phyloP scores from a whole-genome alignment of 2,329 filamentous ascomycete genomes.

The Xylaria hypoxylon region DNA sequence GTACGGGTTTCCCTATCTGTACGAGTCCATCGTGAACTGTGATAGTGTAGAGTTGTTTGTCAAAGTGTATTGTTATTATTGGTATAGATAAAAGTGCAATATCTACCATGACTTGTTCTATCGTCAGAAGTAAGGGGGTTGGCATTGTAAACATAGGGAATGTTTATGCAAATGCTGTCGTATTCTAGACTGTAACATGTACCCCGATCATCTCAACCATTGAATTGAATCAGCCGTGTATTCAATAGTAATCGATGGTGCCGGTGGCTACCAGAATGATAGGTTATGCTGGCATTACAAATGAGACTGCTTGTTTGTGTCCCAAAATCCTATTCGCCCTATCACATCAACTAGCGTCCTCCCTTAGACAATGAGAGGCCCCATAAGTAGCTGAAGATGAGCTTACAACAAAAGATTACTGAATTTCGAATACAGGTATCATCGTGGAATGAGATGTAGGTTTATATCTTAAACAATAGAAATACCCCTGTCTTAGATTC shows the following conservation, averaged over 20 bases:
- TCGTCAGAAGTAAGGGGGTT: background rate
- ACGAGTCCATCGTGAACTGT: background rate
- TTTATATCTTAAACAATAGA: background rate
- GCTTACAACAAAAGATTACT: background rate
- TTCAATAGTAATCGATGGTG: background rate
- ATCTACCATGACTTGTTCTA: background rate
- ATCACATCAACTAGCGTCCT: background rate
- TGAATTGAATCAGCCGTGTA: background rate
- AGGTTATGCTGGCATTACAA: background rate
- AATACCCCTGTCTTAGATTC: background rate
- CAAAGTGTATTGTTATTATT: no score
- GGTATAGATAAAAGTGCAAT: background rate
- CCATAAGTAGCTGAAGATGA: background rate
- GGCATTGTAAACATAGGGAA: background rate
- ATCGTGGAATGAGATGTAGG: no score
- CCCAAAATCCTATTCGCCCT: background rate
- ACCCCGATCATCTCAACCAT: background rate
- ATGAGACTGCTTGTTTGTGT: constrained; percentile 1
- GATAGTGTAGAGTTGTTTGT: background rate
- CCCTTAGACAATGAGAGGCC: background rate
- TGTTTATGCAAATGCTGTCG: background rate
- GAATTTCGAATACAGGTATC: background rate
- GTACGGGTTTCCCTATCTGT: background rate
- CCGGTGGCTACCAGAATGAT: background rate
- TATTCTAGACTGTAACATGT: background rate